Evolutionary conservation across 2,329 filamentous ascomycete species (phyloP), one percentile per base, ranked within the genome.

Genomic region (Passalora sequoiae): DNA sequence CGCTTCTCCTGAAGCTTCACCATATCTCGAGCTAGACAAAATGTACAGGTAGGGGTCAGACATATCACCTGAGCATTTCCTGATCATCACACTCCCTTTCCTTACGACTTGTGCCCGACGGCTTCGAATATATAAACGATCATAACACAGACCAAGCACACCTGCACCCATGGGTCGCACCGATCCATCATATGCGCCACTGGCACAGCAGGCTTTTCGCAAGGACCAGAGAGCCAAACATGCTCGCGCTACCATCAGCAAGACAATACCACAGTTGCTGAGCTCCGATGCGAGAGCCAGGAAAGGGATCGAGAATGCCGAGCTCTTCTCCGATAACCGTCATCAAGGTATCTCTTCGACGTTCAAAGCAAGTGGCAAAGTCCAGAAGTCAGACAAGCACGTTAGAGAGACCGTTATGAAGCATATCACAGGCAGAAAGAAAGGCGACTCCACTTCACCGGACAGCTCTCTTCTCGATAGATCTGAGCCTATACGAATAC

Each of bases 231-330:
- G 66, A 24, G 38, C 38, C 17, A 72, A 40, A 16, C 38, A 40
- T 13, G 38, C 38, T 20, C 38, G 38, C 25, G 25, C 17, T 6
- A 78, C 77, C 4, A 62, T 80, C 47, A 80, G 80, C 60, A 75
- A 74, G 51, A 66, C 70, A 12, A 71, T 81, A 6, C 78, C 78
- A 1, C 63, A 71, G 0, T 62, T 80, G 7, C 60, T 81, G 1
- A 61, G 66, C 0, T 68, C 72, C 1, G 72, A 77, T 51, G 62
- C 74, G 7, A 69, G 75, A 33, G 77, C 77, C 0, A 69, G 69
- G 6, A 65, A 64, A 17, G 78, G 78, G 0, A 64, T 74, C 19
- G 72, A 78, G 1, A 58, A 64, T 0, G 71, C 73, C 1, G 69
- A 77, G 49, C 61, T 80, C 16, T 60, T 69, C 19, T 51, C 55